Evolutionary conservation across 2,329 filamentous ascomycete species (phyloP), one percentile per base, ranked within the genome.

Genomic region (Venturiaceae sp.): DNA sequence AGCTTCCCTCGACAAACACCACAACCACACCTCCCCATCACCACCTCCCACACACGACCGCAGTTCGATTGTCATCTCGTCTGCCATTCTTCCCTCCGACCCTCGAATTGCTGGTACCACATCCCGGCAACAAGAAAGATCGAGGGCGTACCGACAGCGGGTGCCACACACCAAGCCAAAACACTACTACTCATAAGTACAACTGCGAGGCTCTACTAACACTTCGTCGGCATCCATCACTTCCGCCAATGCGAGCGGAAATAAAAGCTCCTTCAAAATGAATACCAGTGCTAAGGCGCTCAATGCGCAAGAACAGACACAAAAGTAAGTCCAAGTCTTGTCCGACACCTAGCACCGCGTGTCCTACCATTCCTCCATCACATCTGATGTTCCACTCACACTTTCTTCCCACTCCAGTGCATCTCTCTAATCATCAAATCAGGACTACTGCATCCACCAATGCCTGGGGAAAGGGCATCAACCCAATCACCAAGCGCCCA

Each of bases 401-500:
- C n/a, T n/a, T n/a, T n/a, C n/a, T n/a, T n/a, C n/a, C n/a, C n/a
- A n/a, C n/a, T n/a, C n/a, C n/a, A n/a, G n/a, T n/a, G n/a, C n/a
- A n/a, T n/a, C n/a, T n/a, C n/a, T n/a, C 13, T 50, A 50, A 50
- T 16, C 44, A 50, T 16, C 14, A 28, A 23, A 50, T 3, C 13
- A 50, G 44, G 23, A 50, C 28, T 28, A 14, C 44, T 19, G 37
- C 37, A 19, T 19, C 37, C n/a, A 7, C 39, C 63, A 83, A 81
- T 70, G 81, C 81, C 66, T 86, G 83, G 83, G 77, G 78, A 53
- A 75, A 79, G 66, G 81, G 80, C 65, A 77, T 79, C 59, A 85
- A 85, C 68, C 80, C 82, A 47, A 79, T 83, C 67, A 83, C 80
- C 21, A 80, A 84, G 64, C 79, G 80, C 60, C 68, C 74, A 56